Percentiles rank a stretch among this genome's conserved stretches.
phyloP scores from a whole-genome alignment of 2,329 filamentous ascomycete species.

The Nothomitra cinnamomea region DNA sequence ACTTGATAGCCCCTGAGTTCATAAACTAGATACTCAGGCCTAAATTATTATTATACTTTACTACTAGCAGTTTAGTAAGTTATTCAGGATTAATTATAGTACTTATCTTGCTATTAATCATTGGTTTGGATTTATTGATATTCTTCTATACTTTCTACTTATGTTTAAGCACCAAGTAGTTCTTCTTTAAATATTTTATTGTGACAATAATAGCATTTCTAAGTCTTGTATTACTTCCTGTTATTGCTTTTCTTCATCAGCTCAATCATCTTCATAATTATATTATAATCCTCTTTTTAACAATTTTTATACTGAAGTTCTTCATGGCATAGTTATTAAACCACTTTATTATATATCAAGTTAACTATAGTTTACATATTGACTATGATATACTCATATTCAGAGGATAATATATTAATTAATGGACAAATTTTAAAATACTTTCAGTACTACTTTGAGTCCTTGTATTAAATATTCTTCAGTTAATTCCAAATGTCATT shows the following conservation, averaged over 20 bases:
- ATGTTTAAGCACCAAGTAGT: neutral
- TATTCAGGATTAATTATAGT: neutral
- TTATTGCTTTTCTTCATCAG: neutral
- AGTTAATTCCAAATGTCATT: neutral
- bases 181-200: neutral
- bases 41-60: neutral
- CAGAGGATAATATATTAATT: neutral
- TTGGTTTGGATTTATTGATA: neutral
- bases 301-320: neutral
- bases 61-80: neutral
- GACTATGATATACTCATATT: neutral
- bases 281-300: neutral
- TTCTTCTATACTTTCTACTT: neutral
- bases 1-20: constrained; percentile 1
- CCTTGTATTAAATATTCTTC: neutral
- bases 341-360: neutral
- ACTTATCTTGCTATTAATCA: neutral
- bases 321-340: neutral
- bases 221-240: neutral
- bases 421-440: neutral
- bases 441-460: neutral
- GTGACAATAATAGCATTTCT: neutral
- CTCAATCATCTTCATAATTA: neutral
- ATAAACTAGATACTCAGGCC: neutral
- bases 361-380: neutral